Percentiles rank a stretch among this genome's conserved stretches.
These are phyloP conservation scores for Paramecium bursaria DNA, from an alignment of 73 alveolate species.

Conservation along the genomic window DNA sequence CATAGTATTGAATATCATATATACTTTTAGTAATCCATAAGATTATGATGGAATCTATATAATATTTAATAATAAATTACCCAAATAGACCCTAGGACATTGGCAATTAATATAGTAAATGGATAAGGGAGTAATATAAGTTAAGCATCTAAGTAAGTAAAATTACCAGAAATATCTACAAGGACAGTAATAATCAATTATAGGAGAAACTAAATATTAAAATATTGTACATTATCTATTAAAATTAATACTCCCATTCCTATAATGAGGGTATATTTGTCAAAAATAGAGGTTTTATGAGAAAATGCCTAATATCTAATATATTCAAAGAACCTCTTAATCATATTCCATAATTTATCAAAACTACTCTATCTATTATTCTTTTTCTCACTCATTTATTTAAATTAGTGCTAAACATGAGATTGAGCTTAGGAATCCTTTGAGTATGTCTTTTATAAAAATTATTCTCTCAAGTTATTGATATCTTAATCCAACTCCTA, in stretches of 20 bases:
- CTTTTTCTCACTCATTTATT: conserved; percentile 32
- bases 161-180: neutral
- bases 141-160: neutral
- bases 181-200: conserved; percentile 11
- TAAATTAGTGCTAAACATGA: conserved; percentile 26
- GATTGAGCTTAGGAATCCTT: neutral
- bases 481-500: neutral
- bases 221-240: conserved; percentile 37
- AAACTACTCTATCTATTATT: conserved; percentile 11
- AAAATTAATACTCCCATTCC: neutral
- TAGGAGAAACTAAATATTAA: conserved; percentile 6
- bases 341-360: neutral
- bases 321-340: conserved; percentile 11
- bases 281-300: conserved; percentile 35
- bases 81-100: conserved; percentile 47
- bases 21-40: no score
- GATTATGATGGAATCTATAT: no score
- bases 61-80: no score
- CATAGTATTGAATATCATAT: no score
- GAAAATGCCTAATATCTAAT: conserved; percentile 28
- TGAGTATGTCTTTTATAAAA: neutral
- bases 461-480: conserved; percentile 10
- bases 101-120: neutral
- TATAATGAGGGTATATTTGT: conserved; percentile 20
- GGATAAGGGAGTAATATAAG: conserved; percentile 51